These are phyloP conservation scores for Dendrothele bispora DNA, from an alignment of 768 basidiomycete species.

Conservation along the genomic window DNA sequence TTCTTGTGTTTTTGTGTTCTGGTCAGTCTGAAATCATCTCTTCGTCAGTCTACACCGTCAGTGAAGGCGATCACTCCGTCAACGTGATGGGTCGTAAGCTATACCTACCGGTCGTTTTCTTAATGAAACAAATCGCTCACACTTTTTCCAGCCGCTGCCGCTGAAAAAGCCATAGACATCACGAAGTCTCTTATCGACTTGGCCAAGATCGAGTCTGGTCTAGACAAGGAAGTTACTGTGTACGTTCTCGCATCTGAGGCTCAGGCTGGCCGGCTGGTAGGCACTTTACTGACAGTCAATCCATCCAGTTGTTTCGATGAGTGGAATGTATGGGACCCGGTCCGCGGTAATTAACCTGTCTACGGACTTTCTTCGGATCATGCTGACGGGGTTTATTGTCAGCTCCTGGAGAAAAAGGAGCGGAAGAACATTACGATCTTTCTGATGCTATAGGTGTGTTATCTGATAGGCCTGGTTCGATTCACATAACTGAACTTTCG, in stretches of 20 bases:
- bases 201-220: constrained; percentile 40
- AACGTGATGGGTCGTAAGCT: constrained; percentile 53
- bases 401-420: constrained; percentile 49
- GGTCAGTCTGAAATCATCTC: background rate
- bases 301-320: constrained; percentile 47
- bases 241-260: constrained; percentile 15
- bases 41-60: constrained; percentile 42
- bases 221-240: constrained; percentile 38
- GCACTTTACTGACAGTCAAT: background rate
- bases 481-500: constrained; percentile 12
- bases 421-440: constrained; percentile 54
- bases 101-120: background rate
- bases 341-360: constrained; percentile 36
- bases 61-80: constrained; percentile 45
- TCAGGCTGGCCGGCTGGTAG: background rate
- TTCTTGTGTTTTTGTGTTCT: background rate
- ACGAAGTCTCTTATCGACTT: constrained; percentile 51
- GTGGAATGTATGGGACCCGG: constrained; percentile 58
- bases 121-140: background rate
- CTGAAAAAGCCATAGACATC: constrained; percentile 53
- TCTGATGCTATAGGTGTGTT: constrained; percentile 54
- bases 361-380: background rate
- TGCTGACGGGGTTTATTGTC: constrained; percentile 5
- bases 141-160: constrained; percentile 38
- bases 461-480: too few species aligned